These are phyloP conservation scores for Marsdenia floribunda DNA, from an alignment of 257 asterid species.

Conservation along the genomic window DNA sequence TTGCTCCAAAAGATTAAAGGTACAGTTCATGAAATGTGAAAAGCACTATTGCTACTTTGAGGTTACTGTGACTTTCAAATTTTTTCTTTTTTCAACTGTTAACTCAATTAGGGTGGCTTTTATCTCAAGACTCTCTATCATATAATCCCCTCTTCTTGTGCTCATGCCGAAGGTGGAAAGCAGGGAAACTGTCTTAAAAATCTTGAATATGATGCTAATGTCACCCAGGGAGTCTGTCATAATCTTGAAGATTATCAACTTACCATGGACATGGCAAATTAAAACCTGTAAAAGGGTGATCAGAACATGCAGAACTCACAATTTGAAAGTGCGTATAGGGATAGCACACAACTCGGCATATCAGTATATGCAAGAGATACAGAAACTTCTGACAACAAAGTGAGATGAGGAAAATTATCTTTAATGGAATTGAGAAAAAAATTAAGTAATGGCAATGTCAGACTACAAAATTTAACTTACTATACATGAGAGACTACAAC, in stretches of 20 bases:
- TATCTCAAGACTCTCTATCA: too few relatives aligned
- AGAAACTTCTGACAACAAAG: neutral
- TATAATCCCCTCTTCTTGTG: neutral
- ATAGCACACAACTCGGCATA: too few relatives aligned
- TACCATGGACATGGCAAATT: too few relatives aligned
- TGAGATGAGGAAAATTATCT: neutral
- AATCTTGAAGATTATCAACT: too few relatives aligned
- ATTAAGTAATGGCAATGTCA: slow-evolving; percentile 6
- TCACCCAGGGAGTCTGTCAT: too few relatives aligned
- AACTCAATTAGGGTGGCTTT: neutral
- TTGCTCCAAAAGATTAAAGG: slow-evolving; percentile 4
- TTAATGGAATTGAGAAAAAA: neutral
- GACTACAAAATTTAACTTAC: slow-evolving; percentile 11
- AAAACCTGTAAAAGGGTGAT: too few relatives aligned
- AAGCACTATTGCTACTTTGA: neutral
- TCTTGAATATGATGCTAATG: neutral
- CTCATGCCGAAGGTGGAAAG: neutral
- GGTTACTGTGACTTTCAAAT: too few relatives aligned
- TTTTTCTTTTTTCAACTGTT: neutral
- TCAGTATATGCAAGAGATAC: neutral
- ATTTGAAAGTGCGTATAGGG: too few relatives aligned
- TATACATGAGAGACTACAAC: slow-evolving; percentile 12
- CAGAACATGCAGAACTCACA: too few relatives aligned
- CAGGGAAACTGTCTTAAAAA: neutral
- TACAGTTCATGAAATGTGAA: slow-evolving; percentile 1